Percentiles rank a stretch among this genome's conserved stretches.
These are phyloP conservation scores for Pichia cactophila DNA, from an alignment of 1,139 yeast species.

Conservation along the genomic window DNA sequence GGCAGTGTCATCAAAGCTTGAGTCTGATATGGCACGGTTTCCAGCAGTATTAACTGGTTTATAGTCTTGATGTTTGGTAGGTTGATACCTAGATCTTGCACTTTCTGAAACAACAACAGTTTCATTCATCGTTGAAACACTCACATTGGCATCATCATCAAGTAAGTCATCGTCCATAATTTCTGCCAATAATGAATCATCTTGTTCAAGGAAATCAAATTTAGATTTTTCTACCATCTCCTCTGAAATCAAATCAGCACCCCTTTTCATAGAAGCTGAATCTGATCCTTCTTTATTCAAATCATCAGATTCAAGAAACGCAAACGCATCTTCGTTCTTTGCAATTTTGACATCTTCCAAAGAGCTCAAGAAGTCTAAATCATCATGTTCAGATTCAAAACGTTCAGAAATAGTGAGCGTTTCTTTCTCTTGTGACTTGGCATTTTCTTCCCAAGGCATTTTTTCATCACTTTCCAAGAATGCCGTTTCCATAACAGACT, in stretches of 20 bases:
- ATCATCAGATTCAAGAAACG: not conserved
- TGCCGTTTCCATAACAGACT: too few relatives aligned
- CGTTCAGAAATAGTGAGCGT: not conserved
- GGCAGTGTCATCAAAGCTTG: not conserved
- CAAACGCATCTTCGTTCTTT: not conserved
- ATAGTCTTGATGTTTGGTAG: not conserved
- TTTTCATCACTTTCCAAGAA: not conserved
- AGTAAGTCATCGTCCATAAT: slow-evolving; percentile 28
- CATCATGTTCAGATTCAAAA: not conserved
- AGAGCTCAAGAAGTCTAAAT: not conserved
- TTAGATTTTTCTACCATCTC: slow-evolving; percentile 15
- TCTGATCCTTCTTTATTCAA: not conserved
- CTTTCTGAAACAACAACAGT: not conserved
- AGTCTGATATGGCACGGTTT: not conserved
- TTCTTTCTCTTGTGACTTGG: not conserved
- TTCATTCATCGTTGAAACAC: too few relatives aligned
- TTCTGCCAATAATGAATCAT: slow-evolving; percentile 27
- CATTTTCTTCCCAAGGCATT: slow-evolving; percentile 11
- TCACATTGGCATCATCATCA: slow-evolving; percentile 26
- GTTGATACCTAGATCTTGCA: not conserved
- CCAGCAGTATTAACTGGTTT: not conserved
- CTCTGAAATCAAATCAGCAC: not conserved
- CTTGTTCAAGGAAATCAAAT: slow-evolving; percentile 23
- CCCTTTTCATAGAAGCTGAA: not conserved
- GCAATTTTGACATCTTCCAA: not conserved